Conservation (phyloP, 106 monocot genomes). For the Amphibolis antarctica region DNA sequence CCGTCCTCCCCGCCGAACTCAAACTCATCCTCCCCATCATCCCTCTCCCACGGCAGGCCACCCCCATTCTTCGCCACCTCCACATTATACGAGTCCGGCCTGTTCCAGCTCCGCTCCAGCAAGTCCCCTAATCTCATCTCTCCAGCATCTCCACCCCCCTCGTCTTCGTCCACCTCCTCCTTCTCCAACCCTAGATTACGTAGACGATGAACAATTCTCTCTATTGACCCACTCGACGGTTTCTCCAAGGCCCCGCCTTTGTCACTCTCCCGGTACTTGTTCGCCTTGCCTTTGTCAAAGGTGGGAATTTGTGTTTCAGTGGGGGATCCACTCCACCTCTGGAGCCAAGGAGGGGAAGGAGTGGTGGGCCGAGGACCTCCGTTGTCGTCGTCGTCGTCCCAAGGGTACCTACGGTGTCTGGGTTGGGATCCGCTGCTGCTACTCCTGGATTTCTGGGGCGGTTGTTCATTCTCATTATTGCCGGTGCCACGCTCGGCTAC, state of each 20-base stretch:
- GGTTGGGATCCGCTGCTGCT: not conserved
- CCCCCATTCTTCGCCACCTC: conserved; percentile 5
- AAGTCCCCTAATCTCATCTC: conserved; percentile 54
- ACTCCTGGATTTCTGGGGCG: not conserved
- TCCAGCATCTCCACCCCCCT: conserved; percentile 15
- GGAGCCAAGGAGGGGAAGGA: conserved; percentile 38
- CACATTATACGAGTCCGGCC: conserved; percentile 27
- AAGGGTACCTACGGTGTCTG: conserved; percentile 16
- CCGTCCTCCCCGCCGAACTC: conserved; percentile 9
- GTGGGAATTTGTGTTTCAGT: not conserved
- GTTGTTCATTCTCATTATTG: not conserved
- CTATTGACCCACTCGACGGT: conserved; percentile 32
- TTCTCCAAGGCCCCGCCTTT: not conserved
- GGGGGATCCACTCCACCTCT: conserved; percentile 35
- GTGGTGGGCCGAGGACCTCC: not conserved
- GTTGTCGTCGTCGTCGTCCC: conserved; percentile 14
- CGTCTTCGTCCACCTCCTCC: not conserved
- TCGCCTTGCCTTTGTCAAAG: not conserved
- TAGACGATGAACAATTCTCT: conserved; percentile 77
- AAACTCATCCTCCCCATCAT: not conserved
- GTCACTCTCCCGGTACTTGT: not conserved
- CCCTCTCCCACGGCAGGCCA: conserved; percentile 74
- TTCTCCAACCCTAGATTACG: conserved; percentile 63
- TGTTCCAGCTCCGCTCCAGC: conserved; percentile 68
- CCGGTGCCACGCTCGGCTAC: conserved; percentile 1